Conservation (phyloP, 805 yeast species). For the Pichia thaimueangensis region DNA sequence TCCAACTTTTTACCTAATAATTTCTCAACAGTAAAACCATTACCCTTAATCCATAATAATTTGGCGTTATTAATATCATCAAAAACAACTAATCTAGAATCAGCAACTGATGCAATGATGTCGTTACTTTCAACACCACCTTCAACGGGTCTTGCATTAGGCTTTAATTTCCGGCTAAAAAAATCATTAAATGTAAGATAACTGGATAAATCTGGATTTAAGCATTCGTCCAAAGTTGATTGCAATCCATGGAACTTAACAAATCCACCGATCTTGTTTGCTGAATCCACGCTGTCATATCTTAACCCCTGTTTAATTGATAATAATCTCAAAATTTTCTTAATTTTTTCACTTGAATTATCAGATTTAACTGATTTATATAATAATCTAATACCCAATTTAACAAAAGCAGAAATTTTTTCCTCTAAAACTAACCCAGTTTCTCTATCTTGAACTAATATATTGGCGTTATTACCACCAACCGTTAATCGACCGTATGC, state of each 20-base stretch:
- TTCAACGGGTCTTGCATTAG: constrained; percentile 67
- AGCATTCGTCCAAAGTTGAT: constrained; percentile 59
- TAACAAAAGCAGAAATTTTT: constrained; percentile 81
- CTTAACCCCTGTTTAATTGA: constrained; percentile 79
- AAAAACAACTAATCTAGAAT: constrained; percentile 76
- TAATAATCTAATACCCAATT: constrained; percentile 78
- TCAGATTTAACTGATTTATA: constrained; percentile 65
- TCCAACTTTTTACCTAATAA: constrained; percentile 30
- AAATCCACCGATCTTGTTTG: constrained; percentile 63
- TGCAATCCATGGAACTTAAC: constrained; percentile 78
- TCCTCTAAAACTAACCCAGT: constrained; percentile 91
- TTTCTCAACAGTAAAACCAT: constrained; percentile 60
- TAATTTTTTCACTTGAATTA: constrained; percentile 39
- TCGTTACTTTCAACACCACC: constrained; percentile 36
- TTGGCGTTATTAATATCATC: constrained; percentile 54
- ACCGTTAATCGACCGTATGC: constrained; percentile 83
- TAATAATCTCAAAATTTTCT: constrained; percentile 53
- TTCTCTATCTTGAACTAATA: constrained; percentile 83
- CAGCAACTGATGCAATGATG: constrained; percentile 72
- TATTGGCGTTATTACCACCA: constrained; percentile 90
- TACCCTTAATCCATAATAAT: constrained; percentile 84
- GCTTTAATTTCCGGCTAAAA: constrained; percentile 71
- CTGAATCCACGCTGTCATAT: constrained; percentile 68
- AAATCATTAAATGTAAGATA: constrained; percentile 81
- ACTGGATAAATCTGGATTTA: constrained; percentile 37